phyloP scores from a whole-genome alignment of 1,284 basidiomycete species.

The Cutaneotrichosporon arboriforme region DNA sequence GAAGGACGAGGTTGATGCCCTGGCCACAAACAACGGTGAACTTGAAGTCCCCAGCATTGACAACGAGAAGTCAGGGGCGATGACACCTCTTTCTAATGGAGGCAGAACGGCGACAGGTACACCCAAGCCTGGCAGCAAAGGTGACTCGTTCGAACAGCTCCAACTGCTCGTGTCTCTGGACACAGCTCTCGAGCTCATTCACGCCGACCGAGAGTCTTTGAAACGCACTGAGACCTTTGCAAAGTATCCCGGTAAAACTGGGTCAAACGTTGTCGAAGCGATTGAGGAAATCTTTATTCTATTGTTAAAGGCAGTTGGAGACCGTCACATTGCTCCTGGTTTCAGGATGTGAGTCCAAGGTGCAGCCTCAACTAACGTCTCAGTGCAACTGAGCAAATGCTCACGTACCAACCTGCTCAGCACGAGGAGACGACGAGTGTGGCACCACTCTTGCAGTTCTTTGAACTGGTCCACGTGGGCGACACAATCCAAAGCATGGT shows the following conservation, averaged over 20 bases:
- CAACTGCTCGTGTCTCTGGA: slow-evolving; percentile 88
- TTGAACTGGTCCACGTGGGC: slow-evolving; percentile 93
- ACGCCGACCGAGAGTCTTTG: slow-evolving; percentile 79
- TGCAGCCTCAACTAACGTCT: not conserved
- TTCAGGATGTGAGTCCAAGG: slow-evolving; percentile 65
- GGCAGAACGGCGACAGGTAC: not conserved
- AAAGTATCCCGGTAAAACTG: slow-evolving; percentile 75
- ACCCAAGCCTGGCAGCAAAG: not conserved
- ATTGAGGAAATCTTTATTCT: slow-evolving; percentile 89
- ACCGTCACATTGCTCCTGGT: slow-evolving; percentile 76
- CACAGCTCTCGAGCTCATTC: slow-evolving; percentile 83
- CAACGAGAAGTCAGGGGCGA: not conserved
- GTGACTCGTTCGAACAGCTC: slow-evolving; percentile 56
- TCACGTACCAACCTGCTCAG: slow-evolving; percentile 75
- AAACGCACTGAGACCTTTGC: slow-evolving; percentile 88
- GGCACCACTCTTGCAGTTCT: slow-evolving; percentile 90
- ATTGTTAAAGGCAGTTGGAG: slow-evolving; percentile 69
- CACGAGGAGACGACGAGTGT: slow-evolving; percentile 72
- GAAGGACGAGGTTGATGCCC: slow-evolving; percentile 11
- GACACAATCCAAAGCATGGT: slow-evolving; percentile 97
- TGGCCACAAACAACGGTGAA: not conserved
- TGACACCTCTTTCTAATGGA: slow-evolving; percentile 4
- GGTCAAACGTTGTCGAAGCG: slow-evolving; percentile 73
- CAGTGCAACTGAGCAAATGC: slow-evolving; percentile 80
- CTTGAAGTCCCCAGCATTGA: slow-evolving; percentile 1